Base-by-base conservation (phyloP, 441 rosid species). In the Pelargonium citronellum region DNA sequence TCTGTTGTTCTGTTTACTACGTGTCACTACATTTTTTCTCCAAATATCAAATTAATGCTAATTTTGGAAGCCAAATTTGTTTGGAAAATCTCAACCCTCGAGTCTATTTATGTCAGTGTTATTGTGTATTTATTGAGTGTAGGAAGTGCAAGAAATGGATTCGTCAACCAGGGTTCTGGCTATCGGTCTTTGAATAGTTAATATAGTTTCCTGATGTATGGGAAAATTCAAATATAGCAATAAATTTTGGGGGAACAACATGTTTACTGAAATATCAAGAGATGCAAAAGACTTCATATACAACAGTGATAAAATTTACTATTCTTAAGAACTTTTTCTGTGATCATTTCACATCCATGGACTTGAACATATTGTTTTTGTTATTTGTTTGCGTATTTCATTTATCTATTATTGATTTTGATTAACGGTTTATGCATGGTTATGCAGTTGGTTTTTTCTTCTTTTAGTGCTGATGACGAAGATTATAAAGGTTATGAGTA, bases 401-500 rank as follows among this genome's bases (percentile, higher is more conserved):
- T 27, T 63, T 30, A 13, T 30, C 9, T 63, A n/a, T 63, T 30
- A 27, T 63, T 27, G 7, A 11, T 34, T 24, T 63, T 10, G 10
- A 30, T 63, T 63, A 63, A 63, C 16, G 30, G 30, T 7, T 13
- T n/a, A 13, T 34, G 44, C 44, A 34, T 74, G 20, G 71, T 67
- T 71, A 19, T 84, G 87, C 85, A 95, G 99, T 77, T 95, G 83
- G 77, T 82, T 76, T 95, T 95, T 78, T 85, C 90, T 77, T 92
- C 99, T 71, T 95, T 92, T 81, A 89, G 82, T 77, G 68, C 67
- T 74, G 92, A 86, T 65, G 98, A 95, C 79, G 96, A 89, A 62
- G 99, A 95, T 79, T 82, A 92, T 73, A 79, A 86, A 78, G 99
- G 99, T 75, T 95, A 84, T 67, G 99, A 95, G 63, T 95, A 83